These are phyloP conservation scores for Solanum bulbocastanum DNA, from an alignment of 257 asterid genomes.

Conservation along the genomic window DNA sequence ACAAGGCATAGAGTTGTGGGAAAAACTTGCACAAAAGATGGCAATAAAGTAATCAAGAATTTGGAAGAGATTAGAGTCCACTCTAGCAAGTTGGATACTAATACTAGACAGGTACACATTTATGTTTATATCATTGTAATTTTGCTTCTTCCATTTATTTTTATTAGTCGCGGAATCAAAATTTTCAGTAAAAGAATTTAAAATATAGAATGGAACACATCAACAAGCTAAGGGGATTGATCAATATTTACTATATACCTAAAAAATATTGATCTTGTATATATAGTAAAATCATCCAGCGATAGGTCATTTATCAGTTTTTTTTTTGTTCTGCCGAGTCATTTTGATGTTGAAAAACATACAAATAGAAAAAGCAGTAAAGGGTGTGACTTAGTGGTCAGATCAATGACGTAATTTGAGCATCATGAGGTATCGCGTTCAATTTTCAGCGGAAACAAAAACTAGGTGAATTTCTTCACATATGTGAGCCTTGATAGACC, in stretches of 20 bases:
- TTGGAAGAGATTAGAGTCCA: slow-evolving; percentile 34
- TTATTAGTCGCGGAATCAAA: accelerated
- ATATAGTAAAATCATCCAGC: neutral
- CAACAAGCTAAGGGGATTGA: neutral
- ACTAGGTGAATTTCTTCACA: neutral
- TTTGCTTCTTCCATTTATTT: neutral
- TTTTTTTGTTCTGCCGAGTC: neutral
- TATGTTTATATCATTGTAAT: neutral
- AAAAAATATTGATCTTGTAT: neutral
- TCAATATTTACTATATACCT: neutral
- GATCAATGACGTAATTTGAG: neutral
- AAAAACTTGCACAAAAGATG: slow-evolving; percentile 25
- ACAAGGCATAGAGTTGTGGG: slow-evolving; percentile 3
- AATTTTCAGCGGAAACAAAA: neutral
- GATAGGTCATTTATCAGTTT: neutral
- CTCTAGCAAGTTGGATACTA: slow-evolving; percentile 14
- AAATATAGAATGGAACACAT: neutral
- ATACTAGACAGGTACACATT: slow-evolving; percentile 34
- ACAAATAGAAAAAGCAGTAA: neutral
- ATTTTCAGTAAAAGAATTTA: neutral
- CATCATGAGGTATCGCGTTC: neutral
- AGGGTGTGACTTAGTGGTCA: neutral
- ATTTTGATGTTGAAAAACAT: neutral
- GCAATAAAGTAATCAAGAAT: slow-evolving; percentile 10
- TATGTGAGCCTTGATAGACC: no score